Conservation (phyloP, 2,329 filamentous ascomycete species). For the Ceratocystis albifundus region DNA sequence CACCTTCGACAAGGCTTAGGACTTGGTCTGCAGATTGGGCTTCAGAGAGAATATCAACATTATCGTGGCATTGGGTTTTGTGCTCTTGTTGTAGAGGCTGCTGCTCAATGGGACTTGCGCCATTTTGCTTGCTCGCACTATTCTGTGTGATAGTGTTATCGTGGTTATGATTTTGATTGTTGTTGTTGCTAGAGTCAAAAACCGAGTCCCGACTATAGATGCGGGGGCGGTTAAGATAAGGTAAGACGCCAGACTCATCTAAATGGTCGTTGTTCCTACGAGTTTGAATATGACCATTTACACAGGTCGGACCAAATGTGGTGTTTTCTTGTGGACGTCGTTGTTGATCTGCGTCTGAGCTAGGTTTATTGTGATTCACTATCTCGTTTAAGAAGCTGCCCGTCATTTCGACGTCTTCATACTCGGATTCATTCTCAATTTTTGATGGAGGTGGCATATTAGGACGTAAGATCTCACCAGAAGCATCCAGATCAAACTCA, state of each 20-base stretch:
- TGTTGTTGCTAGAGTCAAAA: constrained; percentile 27
- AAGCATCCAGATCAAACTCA: constrained; percentile 29
- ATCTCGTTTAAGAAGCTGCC: constrained; percentile 19
- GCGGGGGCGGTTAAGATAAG: not conserved
- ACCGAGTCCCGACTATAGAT: constrained; percentile 39
- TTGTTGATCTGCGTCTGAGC: not conserved
- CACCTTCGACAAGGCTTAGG: constrained; percentile 42
- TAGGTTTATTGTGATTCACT: constrained; percentile 9
- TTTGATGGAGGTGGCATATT: constrained; percentile 1
- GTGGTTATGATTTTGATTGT: constrained; percentile 24
- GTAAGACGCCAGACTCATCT: constrained; percentile 19
- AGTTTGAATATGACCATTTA: not conserved
- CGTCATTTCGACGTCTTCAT: constrained; percentile 22
- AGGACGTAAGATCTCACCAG: constrained; percentile 7
- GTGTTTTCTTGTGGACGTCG: constrained; percentile 2
- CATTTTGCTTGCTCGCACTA: constrained; percentile 18
- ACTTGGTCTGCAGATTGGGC: constrained; percentile 38
- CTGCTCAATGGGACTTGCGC: constrained; percentile 1
- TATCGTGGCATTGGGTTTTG: not conserved
- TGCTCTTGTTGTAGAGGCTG: constrained; percentile 17
- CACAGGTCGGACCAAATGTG: not conserved
- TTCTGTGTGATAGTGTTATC: constrained; percentile 26
- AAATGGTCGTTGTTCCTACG: not conserved
- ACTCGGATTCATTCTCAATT: constrained; percentile 2
- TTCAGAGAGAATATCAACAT: constrained; percentile 15